These are phyloP conservation scores for Epichloe aotearoae DNA, from an alignment of 2,329 filamentous ascomycete genomes.

Conservation along the genomic window DNA sequence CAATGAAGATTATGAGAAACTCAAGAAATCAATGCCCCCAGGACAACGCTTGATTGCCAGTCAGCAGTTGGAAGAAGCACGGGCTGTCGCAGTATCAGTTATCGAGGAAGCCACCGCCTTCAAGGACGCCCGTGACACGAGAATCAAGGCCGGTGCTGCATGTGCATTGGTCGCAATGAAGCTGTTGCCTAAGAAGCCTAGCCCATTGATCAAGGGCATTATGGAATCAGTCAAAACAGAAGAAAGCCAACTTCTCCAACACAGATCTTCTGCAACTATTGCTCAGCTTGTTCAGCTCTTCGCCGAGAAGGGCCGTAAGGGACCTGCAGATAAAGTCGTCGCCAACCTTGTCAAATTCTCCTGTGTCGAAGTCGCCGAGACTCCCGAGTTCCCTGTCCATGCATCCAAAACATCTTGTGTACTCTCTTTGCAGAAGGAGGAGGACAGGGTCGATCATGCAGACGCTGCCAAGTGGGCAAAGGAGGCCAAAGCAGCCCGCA, in stretches of 20 bases:
- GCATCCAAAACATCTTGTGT: slow-evolving; percentile 66
- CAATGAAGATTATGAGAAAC: slow-evolving; percentile 68
- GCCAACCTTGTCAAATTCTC: slow-evolving; percentile 94
- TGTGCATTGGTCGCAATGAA: slow-evolving; percentile 81
- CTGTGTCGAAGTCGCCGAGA: slow-evolving; percentile 94
- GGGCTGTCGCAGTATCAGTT: slow-evolving; percentile 52
- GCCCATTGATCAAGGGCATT: slow-evolving; percentile 82
- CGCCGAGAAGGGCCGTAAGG: slow-evolving; percentile 63
- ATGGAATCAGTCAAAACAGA: slow-evolving; percentile 98
- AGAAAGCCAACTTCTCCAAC: slow-evolving; percentile 79
- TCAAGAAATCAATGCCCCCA: slow-evolving; percentile 81
- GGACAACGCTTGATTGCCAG: slow-evolving; percentile 76
- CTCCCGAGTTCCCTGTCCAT: slow-evolving; percentile 84
- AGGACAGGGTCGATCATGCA: slow-evolving; percentile 83
- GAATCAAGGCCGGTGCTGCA: slow-evolving; percentile 75
- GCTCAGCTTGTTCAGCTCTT: slow-evolving; percentile 78
- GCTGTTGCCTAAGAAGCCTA: slow-evolving; percentile 83
- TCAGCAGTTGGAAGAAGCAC: slow-evolving; percentile 66
- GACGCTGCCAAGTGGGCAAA: slow-evolving; percentile 82
- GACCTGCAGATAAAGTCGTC: slow-evolving; percentile 89
- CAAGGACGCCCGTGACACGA: slow-evolving; percentile 72
- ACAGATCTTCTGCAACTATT: slow-evolving; percentile 73
- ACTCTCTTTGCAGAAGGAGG: slow-evolving; percentile 89
- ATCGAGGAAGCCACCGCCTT: slow-evolving; percentile 68
- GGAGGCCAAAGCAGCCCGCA: slow-evolving; percentile 77